Percentiles rank a stretch among this genome's conserved stretches.
Evolutionary conservation across 257 asterid genomes (phyloP).

Genomic region (Agastache rugosa): DNA sequence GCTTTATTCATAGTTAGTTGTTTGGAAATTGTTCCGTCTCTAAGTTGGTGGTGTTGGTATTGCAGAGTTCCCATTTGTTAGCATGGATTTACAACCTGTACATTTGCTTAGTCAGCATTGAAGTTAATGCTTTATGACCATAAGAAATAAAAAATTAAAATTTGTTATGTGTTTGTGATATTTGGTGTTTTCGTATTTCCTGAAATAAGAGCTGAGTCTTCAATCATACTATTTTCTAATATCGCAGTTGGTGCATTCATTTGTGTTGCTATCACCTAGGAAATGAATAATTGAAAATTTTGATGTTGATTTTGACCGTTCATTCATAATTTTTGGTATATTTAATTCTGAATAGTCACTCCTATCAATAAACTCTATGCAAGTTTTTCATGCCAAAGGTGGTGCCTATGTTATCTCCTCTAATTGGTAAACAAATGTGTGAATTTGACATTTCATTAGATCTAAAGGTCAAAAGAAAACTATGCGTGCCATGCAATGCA

Average conservation of each 20-base stretch:
- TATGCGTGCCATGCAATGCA: not conserved
- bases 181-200: not conserved
- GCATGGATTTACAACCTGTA: not conserved
- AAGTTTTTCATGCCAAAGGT: not conserved
- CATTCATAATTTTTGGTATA: not conserved
- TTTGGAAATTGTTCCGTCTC: not conserved
- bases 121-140: too few relatives aligned
- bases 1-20: not conserved
- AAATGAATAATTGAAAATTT: not conserved
- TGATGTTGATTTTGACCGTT: not conserved
- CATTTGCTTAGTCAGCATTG: too few relatives aligned
- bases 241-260: not conserved
- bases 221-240: not conserved
- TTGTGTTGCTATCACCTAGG: constrained; percentile 3
- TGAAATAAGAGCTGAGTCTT: not conserved
- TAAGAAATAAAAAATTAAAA: too few relatives aligned
- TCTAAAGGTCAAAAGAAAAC: constrained; percentile 1
- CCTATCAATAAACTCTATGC: not conserved
- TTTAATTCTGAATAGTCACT: not conserved
- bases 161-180: not conserved
- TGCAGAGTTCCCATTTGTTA: not conserved
- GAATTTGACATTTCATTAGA: constrained; percentile 10
- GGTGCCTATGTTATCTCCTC: not conserved
- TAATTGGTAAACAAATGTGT: not conserved
- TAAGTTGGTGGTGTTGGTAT: not conserved